Evolutionary conservation across 768 basidiomycete species (phyloP).

Genomic region (Amanita thiersii): DNA sequence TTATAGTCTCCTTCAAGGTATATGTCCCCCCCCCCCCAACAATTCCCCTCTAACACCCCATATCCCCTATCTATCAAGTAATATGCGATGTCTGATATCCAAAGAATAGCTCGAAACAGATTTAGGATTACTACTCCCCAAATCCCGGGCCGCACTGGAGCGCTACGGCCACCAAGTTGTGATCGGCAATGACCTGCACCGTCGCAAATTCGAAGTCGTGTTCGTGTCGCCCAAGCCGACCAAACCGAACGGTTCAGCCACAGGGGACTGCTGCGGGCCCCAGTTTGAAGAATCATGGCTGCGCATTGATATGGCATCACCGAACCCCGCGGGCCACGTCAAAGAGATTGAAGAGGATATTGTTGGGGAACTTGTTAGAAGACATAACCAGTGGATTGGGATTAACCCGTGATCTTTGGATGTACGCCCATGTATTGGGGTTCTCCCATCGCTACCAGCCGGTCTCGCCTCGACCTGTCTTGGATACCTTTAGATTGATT

Average conservation of each 20-base stretch:
- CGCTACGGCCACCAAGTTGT: constrained; percentile 97
- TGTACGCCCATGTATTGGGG: no score
- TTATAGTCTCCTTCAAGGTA: constrained; percentile 97
- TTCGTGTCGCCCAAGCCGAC: constrained; percentile 59
- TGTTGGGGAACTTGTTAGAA: constrained; percentile 59
- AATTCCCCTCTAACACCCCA: not conserved
- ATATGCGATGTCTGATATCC: not conserved
- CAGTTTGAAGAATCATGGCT: constrained; percentile 56
- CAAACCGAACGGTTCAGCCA: constrained; percentile 13
- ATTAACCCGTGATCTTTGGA: constrained; percentile 5
- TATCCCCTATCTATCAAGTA: not conserved
- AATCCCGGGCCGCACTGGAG: constrained; percentile 79
- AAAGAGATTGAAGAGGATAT: constrained; percentile 96
- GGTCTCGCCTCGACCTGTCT: no score
- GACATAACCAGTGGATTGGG: constrained; percentile 68
- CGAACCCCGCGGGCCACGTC: constrained; percentile 24
- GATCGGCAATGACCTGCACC: constrained; percentile 92
- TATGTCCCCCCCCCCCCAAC: constrained; percentile 5
- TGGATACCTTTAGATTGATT: no score
- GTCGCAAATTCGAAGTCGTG: constrained; percentile 87
- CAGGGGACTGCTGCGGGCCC: constrained; percentile 6
- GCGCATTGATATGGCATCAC: constrained; percentile 39
- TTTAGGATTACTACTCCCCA: constrained; percentile 72
- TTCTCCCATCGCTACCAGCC: no score
- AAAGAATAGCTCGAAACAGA: constrained; percentile 87